phyloP scores from a whole-genome alignment of 192 early-diverging fungal genomes.

The Coemansia sp. region DNA sequence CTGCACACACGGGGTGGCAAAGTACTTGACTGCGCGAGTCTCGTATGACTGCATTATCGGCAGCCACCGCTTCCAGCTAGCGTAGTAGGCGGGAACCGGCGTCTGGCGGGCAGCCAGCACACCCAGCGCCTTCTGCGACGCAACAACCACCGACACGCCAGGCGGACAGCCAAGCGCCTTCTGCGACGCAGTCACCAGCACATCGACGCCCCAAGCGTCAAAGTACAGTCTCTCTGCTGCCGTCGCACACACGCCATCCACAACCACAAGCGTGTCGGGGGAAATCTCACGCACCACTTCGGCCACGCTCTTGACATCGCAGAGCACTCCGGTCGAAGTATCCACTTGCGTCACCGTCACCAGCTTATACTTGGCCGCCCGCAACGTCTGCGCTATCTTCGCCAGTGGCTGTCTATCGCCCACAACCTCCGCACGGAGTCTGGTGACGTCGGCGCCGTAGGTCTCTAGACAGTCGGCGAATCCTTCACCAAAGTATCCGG shows the following conservation, averaged over 20 bases:
- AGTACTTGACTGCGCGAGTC: slow-evolving; percentile 87
- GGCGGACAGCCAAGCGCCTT: slow-evolving; percentile 96
- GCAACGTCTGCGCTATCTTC: slow-evolving; percentile 67
- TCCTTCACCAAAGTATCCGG: slow-evolving; percentile 95
- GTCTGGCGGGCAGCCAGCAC: slow-evolving; percentile 63
- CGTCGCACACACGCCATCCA: slow-evolving; percentile 96
- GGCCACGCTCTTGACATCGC: slow-evolving; percentile 77
- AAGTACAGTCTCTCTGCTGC: slow-evolving; percentile 90
- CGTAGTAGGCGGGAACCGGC: slow-evolving; percentile 85
- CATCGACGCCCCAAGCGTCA: slow-evolving; percentile 90
- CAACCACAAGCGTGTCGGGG: slow-evolving; percentile 83
- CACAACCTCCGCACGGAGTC: slow-evolving; percentile 65
- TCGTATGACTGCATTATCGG: slow-evolving; percentile 98
- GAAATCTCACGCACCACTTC: slow-evolving; percentile 71
- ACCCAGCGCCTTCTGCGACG: slow-evolving; percentile 59
- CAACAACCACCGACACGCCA: slow-evolving; percentile 87
- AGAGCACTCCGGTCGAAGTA: slow-evolving; percentile 91
- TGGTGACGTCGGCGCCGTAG: slow-evolving; percentile 87
- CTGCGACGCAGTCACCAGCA: slow-evolving; percentile 90
- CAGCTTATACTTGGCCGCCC: slow-evolving; percentile 72
- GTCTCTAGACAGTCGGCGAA: slow-evolving; percentile 87
- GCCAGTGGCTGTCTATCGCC: slow-evolving; percentile 71
- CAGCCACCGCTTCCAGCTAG: slow-evolving; percentile 91
- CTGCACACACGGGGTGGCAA: slow-evolving; percentile 96
- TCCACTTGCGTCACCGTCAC: slow-evolving; percentile 95